A percentile compares a stretch with the other conserved stretches of the same genome.
These are phyloP conservation scores for Aphanomyces euteiches DNA, from an alignment of 352 stramenopile genomes.

Conservation along the genomic window DNA sequence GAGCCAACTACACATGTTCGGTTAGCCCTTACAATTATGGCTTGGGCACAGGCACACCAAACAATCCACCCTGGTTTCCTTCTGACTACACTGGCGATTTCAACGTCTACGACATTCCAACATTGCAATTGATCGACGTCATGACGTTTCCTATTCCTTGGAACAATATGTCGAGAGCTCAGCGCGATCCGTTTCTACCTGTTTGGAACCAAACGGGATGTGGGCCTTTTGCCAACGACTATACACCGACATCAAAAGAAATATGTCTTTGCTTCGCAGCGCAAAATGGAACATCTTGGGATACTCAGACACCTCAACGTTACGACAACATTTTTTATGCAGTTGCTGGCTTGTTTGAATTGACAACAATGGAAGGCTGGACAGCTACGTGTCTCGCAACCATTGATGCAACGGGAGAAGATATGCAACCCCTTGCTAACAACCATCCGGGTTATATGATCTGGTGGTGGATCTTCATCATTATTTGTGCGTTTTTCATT, in stretches of 20 bases:
- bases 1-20: slow-evolving; percentile 45
- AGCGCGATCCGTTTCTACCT: slow-evolving; percentile 43
- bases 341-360: slow-evolving; percentile 83
- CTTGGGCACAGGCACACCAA: slow-evolving; percentile 1
- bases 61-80: slow-evolving; percentile 20
- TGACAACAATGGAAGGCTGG: slow-evolving; percentile 90
- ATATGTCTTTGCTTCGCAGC: slow-evolving; percentile 44
- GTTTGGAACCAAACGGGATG: slow-evolving; percentile 8
- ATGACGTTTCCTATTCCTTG: slow-evolving; percentile 47
- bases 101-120: slow-evolving; percentile 6
- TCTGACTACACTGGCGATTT: slow-evolving; percentile 25
- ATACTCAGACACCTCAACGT: slow-evolving; percentile 46
- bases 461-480: slow-evolving; percentile 89
- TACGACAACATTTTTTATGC: slow-evolving; percentile 77
- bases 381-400: slow-evolving; percentile 82
- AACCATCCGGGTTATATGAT: slow-evolving; percentile 60
- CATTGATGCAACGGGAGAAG: slow-evolving; percentile 81
- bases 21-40: slow-evolving; percentile 30
- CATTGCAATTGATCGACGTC: slow-evolving; percentile 39
- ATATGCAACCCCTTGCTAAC: slow-evolving; percentile 88
- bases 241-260: slow-evolving; percentile 41
- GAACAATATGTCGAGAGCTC: slow-evolving; percentile 38
- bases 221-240: not conserved
- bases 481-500: slow-evolving; percentile 88
- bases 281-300: slow-evolving; percentile 42